phyloP scores from a whole-genome alignment of 768 basidiomycete species.

The Rhodosporidiobolus sp. region DNA sequence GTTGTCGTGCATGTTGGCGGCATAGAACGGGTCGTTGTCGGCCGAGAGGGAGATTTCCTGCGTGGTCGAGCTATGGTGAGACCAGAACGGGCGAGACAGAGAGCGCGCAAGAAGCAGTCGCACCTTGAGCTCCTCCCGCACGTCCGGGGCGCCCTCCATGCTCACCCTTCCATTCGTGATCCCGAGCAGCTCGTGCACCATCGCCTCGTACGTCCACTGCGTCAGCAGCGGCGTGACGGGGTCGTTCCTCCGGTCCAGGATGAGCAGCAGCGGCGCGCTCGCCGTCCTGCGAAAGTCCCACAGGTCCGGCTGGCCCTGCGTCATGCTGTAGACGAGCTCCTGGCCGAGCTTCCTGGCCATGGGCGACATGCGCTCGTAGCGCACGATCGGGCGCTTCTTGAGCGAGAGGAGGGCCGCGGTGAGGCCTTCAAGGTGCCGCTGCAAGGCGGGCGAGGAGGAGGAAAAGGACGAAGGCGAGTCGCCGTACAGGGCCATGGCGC shows the following conservation, averaged over 20 bases:
- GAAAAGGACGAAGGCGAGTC: constrained; percentile 72
- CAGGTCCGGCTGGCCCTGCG: constrained; percentile 67
- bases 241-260: constrained; percentile 92
- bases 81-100: not conserved
- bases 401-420: constrained; percentile 82
- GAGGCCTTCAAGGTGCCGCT: constrained; percentile 74
- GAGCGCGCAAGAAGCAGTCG: constrained; percentile 40
- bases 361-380: constrained; percentile 86
- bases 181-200: constrained; percentile 93
- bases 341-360: constrained; percentile 86
- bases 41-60: constrained; percentile 93
- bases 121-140: constrained; percentile 78
- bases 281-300: constrained; percentile 91
- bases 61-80: not conserved
- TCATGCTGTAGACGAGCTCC: constrained; percentile 83
- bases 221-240: constrained; percentile 93
- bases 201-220: constrained; percentile 99
- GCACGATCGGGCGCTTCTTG: constrained; percentile 91
- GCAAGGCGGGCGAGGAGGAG: constrained; percentile 51
- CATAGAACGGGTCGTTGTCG: constrained; percentile 88
- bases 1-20: constrained; percentile 81
- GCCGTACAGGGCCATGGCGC: constrained; percentile 61
- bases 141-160: constrained; percentile 75
- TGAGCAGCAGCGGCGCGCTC: constrained; percentile 80
- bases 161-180: constrained; percentile 93